A percentile compares a stretch with the other conserved stretches of the same genome.
phyloP scores from a whole-genome alignment of 805 yeast genomes.

The Kodamaea lidongshanica region DNA sequence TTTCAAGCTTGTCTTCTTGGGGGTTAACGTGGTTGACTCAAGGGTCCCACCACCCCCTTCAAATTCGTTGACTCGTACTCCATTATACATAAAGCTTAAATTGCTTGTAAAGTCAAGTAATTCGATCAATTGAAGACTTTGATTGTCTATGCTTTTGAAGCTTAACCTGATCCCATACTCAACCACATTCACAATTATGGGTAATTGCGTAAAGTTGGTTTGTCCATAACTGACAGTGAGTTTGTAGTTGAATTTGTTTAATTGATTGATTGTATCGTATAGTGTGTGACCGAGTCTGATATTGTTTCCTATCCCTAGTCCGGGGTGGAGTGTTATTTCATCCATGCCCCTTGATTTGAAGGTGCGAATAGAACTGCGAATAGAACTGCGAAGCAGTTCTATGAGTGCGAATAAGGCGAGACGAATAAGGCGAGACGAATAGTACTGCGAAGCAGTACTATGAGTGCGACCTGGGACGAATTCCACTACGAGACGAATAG shows the following conservation, averaged over 20 bases:
- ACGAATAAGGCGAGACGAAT: too few relatives aligned
- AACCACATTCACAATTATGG: slow-evolving; percentile 26
- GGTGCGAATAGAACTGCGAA: too few relatives aligned
- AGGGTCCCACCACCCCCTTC: slow-evolving; percentile 7
- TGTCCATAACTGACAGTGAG: slow-evolving; percentile 27
- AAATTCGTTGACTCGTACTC: slow-evolving; percentile 25
- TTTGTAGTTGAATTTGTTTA: slow-evolving; percentile 22
- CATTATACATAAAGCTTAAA: slow-evolving; percentile 26
- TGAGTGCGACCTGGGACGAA: too few relatives aligned
- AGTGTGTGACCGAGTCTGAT: slow-evolving; percentile 26
- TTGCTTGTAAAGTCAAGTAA: slow-evolving; percentile 7
- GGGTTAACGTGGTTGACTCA: slow-evolving; percentile 2
- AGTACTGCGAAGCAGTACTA: too few relatives aligned
- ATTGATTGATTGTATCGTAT: slow-evolving; percentile 20
- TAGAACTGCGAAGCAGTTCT: too few relatives aligned
- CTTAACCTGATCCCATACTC: slow-evolving; percentile 13
- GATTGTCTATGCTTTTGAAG: slow-evolving; percentile 9
- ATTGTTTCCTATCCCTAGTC: slow-evolving; percentile 29
- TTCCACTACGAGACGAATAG: too few relatives aligned
- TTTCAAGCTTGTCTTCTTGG: slow-evolving; percentile 26
- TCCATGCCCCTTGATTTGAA: too few relatives aligned
- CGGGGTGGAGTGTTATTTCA: slow-evolving; percentile 20
- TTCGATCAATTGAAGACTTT: slow-evolving; percentile 11
- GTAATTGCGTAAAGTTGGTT: slow-evolving; percentile 24
- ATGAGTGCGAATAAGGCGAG: too few relatives aligned